These are phyloP conservation scores for Ophiostoma angusticollis DNA, from an alignment of 2,329 filamentous ascomycete genomes.

Conservation along the genomic window DNA sequence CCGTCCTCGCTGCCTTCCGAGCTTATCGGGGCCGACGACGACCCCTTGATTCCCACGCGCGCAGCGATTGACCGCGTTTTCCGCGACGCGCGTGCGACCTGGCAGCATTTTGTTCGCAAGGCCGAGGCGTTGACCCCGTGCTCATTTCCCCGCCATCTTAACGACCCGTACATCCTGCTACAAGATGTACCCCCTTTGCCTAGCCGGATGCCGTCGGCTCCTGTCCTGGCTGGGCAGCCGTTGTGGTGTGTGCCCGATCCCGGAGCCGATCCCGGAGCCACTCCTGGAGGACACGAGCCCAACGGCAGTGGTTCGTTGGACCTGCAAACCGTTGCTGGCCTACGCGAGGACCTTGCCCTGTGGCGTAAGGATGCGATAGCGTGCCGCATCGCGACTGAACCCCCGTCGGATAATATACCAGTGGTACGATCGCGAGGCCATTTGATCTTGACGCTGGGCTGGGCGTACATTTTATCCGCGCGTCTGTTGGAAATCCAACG, in stretches of 20 bases:
- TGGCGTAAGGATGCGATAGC: background rate
- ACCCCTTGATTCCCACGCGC: constrained; percentile 2
- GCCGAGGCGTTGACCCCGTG: constrained; percentile 1
- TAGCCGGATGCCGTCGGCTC: background rate
- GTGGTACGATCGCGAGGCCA: constrained; percentile 4
- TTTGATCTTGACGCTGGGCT: constrained; percentile 8
- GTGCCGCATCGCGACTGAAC: constrained; percentile 1
- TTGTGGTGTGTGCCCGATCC: constrained; percentile 1
- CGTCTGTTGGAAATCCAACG: constrained; percentile 9
- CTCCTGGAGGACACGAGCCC: no score
- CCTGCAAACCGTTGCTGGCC: background rate
- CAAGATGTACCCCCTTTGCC: constrained; percentile 4
- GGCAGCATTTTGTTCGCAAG: background rate
- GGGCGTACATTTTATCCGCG: constrained; percentile 11
- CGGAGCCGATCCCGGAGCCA: no score
- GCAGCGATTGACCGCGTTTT: constrained; percentile 1
- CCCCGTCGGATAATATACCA: background rate
- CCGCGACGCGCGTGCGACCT: background rate
- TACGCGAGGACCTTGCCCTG: background rate
- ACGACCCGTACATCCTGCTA: constrained; percentile 6
- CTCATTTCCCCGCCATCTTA: background rate
- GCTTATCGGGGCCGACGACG: constrained; percentile 3
- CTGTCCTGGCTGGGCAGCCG: background rate
- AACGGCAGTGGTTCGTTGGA: background rate
- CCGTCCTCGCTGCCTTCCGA: background rate